Evolutionary conservation across 2,329 filamentous ascomycete genomes (phyloP).

Genomic region (Colletotrichum paranaense): DNA sequence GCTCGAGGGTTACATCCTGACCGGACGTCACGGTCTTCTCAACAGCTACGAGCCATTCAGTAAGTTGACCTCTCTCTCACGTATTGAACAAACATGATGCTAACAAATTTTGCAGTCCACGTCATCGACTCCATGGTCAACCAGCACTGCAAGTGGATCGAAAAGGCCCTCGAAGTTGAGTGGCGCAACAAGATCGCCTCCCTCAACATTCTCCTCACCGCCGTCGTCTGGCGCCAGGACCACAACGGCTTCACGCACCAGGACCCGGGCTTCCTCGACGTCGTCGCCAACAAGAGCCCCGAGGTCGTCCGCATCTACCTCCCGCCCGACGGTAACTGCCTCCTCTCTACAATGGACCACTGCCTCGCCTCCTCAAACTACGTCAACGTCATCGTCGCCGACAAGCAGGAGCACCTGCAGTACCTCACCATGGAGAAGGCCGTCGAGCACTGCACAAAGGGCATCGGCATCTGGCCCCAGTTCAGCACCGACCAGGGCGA

Average conservation of each 20-base stretch:
- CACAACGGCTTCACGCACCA: conserved; percentile 89
- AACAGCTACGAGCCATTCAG: conserved; percentile 86
- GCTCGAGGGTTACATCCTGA: conserved; percentile 83
- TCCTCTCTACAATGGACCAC: conserved; percentile 81
- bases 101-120: conserved; percentile 58
- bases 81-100: not conserved
- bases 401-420: conserved; percentile 84
- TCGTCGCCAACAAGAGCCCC: conserved; percentile 83
- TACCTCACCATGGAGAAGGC: conserved; percentile 80
- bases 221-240: conserved; percentile 84
- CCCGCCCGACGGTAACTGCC: conserved; percentile 82
- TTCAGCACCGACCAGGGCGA: conserved; percentile 76
- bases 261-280: conserved; percentile 83
- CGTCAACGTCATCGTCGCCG: conserved; percentile 83
- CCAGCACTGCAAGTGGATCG: conserved; percentile 84
- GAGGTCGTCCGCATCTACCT: conserved; percentile 86
- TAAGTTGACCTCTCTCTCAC: not conserved
- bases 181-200: conserved; percentile 81
- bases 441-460: conserved; percentile 81
- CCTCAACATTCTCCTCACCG: conserved; percentile 82
- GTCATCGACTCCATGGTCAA: conserved; percentile 89
- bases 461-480: conserved; percentile 81
- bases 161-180: conserved; percentile 83
- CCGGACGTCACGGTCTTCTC: conserved; percentile 79
- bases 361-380: conserved; percentile 80